Evolutionary conservation across 2,329 filamentous ascomycete genomes (phyloP).

Genomic region (Cephalotrichum gorgonifer): DNA sequence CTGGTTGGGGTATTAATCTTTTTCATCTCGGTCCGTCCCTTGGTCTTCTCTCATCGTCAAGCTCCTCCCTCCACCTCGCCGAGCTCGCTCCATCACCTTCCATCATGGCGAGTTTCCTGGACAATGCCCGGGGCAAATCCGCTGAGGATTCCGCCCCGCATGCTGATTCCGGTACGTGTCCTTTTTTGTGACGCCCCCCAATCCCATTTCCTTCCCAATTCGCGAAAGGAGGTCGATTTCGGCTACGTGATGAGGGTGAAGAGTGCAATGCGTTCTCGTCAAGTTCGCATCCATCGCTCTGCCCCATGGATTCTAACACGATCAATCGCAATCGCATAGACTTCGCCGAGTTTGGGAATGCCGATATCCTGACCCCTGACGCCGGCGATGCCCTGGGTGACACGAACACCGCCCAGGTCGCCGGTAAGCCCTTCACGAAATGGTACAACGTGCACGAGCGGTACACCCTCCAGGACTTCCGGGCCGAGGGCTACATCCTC

Average conservation of each 20-base stretch:
- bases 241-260: too few species aligned
- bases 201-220: too few species aligned
- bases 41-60: neutral
- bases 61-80: neutral
- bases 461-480: conserved; percentile 73
- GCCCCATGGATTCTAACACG: too few species aligned
- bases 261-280: too few species aligned
- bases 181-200: neutral
- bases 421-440: conserved; percentile 64
- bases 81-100: neutral
- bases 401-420: conserved; percentile 19
- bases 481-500: conserved; percentile 74
- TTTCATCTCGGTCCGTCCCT: too few species aligned
- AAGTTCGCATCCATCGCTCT: neutral
- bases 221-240: too few species aligned
- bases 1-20: neutral
- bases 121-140: conserved; percentile 2
- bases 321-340: neutral
- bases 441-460: conserved; percentile 98
- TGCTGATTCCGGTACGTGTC: conserved; percentile 1
- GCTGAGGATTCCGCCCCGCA: conserved; percentile 1
- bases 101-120: conserved; percentile 4
- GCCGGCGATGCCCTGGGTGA: neutral
- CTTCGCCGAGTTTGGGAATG: conserved; percentile 5
- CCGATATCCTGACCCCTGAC: neutral